phyloP scores from a whole-genome alignment of 2,329 filamentous ascomycete genomes.

The Colletotrichum noveboracense region DNA sequence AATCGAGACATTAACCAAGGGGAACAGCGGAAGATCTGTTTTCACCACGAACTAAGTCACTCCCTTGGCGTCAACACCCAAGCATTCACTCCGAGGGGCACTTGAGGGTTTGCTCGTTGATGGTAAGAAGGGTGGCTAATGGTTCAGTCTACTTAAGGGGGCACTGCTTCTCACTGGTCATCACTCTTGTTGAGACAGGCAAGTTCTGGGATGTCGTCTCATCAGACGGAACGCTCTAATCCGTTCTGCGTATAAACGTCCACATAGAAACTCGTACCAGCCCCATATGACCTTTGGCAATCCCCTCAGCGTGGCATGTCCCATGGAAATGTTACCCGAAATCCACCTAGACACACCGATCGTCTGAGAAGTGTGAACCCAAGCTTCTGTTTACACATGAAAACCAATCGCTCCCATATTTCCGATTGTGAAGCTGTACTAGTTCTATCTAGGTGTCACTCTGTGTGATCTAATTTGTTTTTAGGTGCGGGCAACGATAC shows the following conservation, averaged over 20 bases:
- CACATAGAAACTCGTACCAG: accelerated
- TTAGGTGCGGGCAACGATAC: not conserved
- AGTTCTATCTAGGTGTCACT: too few relatives aligned
- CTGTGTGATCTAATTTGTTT: not conserved
- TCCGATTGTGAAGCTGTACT: too few relatives aligned
- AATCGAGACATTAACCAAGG: too few relatives aligned
- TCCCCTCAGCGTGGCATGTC: not conserved
- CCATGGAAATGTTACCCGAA: accelerated
- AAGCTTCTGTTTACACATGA: too few relatives aligned
- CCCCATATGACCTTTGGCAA: not conserved
- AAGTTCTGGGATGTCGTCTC: not conserved
- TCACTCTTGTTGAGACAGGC: not conserved
- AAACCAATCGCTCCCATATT: too few relatives aligned
- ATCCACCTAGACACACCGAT: not conserved
- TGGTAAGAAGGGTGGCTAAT: not conserved
- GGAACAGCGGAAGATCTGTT: too few relatives aligned
- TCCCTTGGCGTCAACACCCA: too few relatives aligned
- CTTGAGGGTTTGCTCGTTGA: not conserved
- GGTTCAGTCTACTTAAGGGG: not conserved
- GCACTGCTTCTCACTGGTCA: not conserved
- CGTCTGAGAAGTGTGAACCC: not conserved
- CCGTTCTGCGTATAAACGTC: not conserved
- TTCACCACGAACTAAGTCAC: too few relatives aligned
- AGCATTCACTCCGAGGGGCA: not conserved
- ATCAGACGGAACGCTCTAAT: not conserved